phyloP scores from a whole-genome alignment of 1,284 basidiomycete genomes.

The Malassezia pachydermatis region DNA sequence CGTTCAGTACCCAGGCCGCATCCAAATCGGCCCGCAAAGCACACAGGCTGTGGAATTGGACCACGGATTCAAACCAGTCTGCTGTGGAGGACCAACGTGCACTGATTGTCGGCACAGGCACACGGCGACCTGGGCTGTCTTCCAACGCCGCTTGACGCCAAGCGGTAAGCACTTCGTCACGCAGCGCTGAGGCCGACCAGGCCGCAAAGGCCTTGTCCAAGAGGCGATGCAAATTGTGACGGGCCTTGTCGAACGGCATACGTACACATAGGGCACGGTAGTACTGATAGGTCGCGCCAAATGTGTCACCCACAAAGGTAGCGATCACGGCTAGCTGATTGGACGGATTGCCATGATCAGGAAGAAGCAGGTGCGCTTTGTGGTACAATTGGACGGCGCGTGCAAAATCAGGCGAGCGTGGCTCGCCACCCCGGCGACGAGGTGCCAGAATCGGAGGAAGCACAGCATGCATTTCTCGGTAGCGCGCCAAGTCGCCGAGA shows the following conservation, averaged over 20 bases:
- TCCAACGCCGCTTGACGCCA: conserved; percentile 8
- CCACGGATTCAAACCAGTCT: conserved; percentile 23
- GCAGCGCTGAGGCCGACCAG: conserved; percentile 17
- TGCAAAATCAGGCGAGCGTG: conserved; percentile 24
- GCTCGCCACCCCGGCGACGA: neutral
- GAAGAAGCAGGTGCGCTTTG: conserved; percentile 35
- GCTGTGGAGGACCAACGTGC: conserved; percentile 10
- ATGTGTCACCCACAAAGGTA: conserved; percentile 70
- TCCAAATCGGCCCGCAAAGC: conserved; percentile 26
- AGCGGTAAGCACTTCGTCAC: conserved; percentile 10
- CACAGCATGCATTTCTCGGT: conserved; percentile 66
- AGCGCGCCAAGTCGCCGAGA: conserved; percentile 84
- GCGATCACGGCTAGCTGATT: conserved; percentile 91
- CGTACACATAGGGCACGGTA: conserved; percentile 80
- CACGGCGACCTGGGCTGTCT: conserved; percentile 4
- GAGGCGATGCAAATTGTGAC: conserved; percentile 66
- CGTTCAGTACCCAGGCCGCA: conserved; percentile 24
- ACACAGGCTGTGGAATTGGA: conserved; percentile 36
- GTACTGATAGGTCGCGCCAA: conserved; percentile 71
- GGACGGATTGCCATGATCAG: conserved; percentile 59
- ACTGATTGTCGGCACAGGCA: conserved; percentile 3
- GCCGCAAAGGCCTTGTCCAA: conserved; percentile 24
- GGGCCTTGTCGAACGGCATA: conserved; percentile 74
- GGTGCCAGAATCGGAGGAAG: conserved; percentile 2
- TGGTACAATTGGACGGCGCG: conserved; percentile 35